Evolutionary conservation across 2,329 filamentous ascomycete species (phyloP).

Genomic region (Fusarium anguioides): DNA sequence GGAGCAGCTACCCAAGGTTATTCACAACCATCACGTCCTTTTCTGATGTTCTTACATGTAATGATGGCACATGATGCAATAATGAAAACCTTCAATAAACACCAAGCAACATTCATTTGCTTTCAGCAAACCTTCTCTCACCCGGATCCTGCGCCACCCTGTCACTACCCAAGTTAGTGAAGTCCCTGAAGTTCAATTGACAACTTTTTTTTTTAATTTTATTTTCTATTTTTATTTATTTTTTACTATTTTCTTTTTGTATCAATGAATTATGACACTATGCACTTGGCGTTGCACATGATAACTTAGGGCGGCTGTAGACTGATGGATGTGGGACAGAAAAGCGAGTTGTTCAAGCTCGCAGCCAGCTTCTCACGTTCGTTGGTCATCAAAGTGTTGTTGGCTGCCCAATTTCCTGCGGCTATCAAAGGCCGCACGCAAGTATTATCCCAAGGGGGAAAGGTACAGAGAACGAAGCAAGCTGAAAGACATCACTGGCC

Average conservation of each 20-base stretch:
- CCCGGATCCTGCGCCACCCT: slow-evolving; percentile 26
- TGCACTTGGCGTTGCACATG: slow-evolving; percentile 24
- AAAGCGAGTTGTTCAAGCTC: slow-evolving; percentile 27
- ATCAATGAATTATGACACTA: not conserved
- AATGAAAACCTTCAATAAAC: slow-evolving; percentile 12
- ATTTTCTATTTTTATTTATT: too few species aligned
- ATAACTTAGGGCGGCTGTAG: slow-evolving; percentile 18
- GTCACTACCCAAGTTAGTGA: not conserved
- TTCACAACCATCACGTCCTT: slow-evolving; percentile 19
- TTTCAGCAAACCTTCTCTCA: slow-evolving; percentile 6
- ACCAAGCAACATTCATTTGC: slow-evolving; percentile 1
- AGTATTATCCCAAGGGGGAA: slow-evolving; percentile 36
- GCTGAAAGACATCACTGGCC: slow-evolving; percentile 35
- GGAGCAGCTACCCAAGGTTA: slow-evolving; percentile 24
- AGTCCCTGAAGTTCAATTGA: slow-evolving; percentile 26
- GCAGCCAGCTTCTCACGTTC: slow-evolving; percentile 7
- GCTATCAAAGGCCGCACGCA: slow-evolving; percentile 24
- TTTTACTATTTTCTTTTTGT: not conserved
- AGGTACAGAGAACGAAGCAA: slow-evolving; percentile 40
- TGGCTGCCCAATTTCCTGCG: slow-evolving; percentile 28
- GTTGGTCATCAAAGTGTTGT: slow-evolving; percentile 13
- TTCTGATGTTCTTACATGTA: slow-evolving; percentile 3
- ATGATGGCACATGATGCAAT: slow-evolving; percentile 41
- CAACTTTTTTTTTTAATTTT: not conserved
- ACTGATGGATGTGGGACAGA: slow-evolving; percentile 32